Percentiles rank a stretch among this genome's conserved stretches.
These are phyloP conservation scores for Xerocomus amazonicus DNA, from an alignment of 1,284 basidiomycete genomes.

Conservation along the genomic window DNA sequence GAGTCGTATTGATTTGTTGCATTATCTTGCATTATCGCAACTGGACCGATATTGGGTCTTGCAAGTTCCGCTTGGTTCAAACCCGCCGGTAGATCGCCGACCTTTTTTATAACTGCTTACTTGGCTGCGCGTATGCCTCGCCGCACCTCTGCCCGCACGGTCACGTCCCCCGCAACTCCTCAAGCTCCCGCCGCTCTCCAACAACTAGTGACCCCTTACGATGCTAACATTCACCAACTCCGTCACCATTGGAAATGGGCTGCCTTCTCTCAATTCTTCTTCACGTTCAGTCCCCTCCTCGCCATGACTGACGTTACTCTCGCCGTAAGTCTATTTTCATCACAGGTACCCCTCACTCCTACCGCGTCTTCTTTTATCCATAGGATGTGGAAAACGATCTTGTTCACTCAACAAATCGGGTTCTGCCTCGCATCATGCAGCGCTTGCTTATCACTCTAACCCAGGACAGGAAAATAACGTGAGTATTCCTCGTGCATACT, in stretches of 20 bases:
- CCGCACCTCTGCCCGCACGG: slow-evolving; percentile 31
- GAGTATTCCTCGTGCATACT: slow-evolving; percentile 33
- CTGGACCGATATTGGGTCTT: slow-evolving; percentile 14
- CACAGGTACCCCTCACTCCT: slow-evolving; percentile 1
- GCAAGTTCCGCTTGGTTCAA: slow-evolving; percentile 22
- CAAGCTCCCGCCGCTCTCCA: slow-evolving; percentile 23
- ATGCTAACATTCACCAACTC: slow-evolving; percentile 42
- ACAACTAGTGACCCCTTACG: slow-evolving; percentile 34
- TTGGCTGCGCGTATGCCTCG: slow-evolving; percentile 39
- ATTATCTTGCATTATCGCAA: slow-evolving; percentile 22
- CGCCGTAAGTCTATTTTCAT: slow-evolving; percentile 43
- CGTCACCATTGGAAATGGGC: slow-evolving; percentile 83
- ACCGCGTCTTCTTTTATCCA: slow-evolving; percentile 11
- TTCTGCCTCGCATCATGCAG: slow-evolving; percentile 70
- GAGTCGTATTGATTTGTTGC: slow-evolving; percentile 19
- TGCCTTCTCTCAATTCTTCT: slow-evolving; percentile 77
- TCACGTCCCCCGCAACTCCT: slow-evolving; percentile 25
- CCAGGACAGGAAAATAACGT: slow-evolving; percentile 80
- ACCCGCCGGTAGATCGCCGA: slow-evolving; percentile 35
- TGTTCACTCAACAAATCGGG: slow-evolving; percentile 51
- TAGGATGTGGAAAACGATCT: slow-evolving; percentile 79
- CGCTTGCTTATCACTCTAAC: slow-evolving; percentile 67
- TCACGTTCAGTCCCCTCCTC: slow-evolving; percentile 67
- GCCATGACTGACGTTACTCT: slow-evolving; percentile 62
- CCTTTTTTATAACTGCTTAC: slow-evolving; percentile 35